phyloP scores from a whole-genome alignment of 352 stramenopile genomes.

The Globisporangium yorkense region DNA sequence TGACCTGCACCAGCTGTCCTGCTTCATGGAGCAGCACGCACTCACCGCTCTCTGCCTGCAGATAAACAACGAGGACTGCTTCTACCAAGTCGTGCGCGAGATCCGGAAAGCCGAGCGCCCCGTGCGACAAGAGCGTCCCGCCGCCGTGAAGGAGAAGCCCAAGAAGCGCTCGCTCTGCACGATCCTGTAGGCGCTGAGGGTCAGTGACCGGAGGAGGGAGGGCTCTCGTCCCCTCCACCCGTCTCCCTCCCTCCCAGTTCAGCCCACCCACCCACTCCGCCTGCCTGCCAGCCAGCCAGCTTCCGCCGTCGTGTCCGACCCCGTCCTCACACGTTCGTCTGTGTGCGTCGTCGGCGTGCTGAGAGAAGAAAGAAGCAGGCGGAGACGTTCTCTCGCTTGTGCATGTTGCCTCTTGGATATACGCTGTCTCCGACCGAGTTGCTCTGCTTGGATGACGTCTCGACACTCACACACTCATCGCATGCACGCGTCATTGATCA shows the following conservation, averaged over 20 bases:
- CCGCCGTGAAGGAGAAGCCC: conserved; percentile 44
- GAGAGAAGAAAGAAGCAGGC: neutral
- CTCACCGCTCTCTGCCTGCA: conserved; percentile 6
- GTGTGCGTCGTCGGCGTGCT: neutral
- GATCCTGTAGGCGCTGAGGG: conserved; percentile 24
- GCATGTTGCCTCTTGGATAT: neutral
- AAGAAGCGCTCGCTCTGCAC: conserved; percentile 54
- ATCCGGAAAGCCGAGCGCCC: conserved; percentile 79
- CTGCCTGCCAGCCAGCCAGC: neutral
- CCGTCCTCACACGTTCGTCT: neutral
- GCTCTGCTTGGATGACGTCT: neutral
- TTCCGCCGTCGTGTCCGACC: neutral
- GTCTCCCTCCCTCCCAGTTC: neutral
- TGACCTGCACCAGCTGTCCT: neutral
- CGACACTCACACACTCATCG: too few species aligned
- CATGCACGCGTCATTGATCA: too few species aligned
- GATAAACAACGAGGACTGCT: conserved; percentile 89
- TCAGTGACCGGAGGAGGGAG: neutral
- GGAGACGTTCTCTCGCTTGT: neutral
- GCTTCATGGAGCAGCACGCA: conserved; percentile 3
- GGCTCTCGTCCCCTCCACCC: too few species aligned
- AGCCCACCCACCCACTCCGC: neutral
- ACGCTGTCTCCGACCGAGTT: neutral
- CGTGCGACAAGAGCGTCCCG: conserved; percentile 27
- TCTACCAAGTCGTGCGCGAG: conserved; percentile 86